Base-by-base conservation (phyloP, 225 moss, liverwort and hornwort genomes). In the Physcomitrellopsis africana region DNA sequence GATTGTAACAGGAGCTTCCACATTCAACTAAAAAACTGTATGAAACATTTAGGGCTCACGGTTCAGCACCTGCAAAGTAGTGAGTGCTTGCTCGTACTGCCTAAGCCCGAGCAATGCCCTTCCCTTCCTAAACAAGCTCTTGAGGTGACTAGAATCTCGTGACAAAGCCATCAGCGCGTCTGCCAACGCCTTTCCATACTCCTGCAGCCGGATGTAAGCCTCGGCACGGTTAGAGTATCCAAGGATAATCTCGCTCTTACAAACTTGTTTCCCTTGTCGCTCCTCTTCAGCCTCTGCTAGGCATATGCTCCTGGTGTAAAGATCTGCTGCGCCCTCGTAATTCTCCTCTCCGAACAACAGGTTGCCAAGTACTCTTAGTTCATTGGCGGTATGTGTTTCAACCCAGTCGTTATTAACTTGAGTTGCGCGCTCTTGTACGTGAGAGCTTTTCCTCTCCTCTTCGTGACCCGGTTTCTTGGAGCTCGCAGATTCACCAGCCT, bases 201-300 rank as follows among this genome's bases (percentile, higher is more conserved):
- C 87, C 41, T 91, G 85, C 3, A 96, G 80, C 24, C 94, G 89
- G 51, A 96, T 92, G 82, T 91, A 91, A 8, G 92, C 92, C 67
- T 96, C 94, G 16, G 96, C 92, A 18, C 96, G 87, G 75, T 96
- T 96, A 56, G 96, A 96, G 61, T 92, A 94, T 10, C 92, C 96
- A 69, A 94, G 84, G 10, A 94, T 87, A 45, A 96, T 81, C 75
- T 96, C 96, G 65, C 83, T 85, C 15, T 86, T 86, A 45, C 86
- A 65, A 32, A 82, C 81, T 12, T 44, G 59, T 42, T 84, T 84
- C 60, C 78, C 82, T 32, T 74, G 67, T 43, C 69, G 75, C 6
- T 81, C 75, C 77, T 91, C 95, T 75, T 92, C 94, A 18, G 70
- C 77, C 61, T 90, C 76, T 19, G 93, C 95, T 24, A 88, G 77